Conservation (phyloP, 1,284 basidiomycete genomes). For the Coniferiporia sulphurascens region DNA sequence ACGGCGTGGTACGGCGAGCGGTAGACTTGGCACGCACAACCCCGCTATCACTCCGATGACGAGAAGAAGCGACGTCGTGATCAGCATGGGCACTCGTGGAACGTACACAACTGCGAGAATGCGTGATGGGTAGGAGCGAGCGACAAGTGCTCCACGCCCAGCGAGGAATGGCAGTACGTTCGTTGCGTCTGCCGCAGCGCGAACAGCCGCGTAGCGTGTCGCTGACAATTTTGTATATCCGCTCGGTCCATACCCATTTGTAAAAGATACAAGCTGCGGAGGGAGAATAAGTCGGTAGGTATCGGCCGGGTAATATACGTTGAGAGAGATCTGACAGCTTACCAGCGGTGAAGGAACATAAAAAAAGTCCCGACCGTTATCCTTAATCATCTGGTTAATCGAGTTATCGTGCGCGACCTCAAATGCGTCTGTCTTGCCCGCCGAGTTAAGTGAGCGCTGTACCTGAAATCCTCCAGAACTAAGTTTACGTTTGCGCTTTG, state of each 20-base stretch:
- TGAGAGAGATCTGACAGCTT: not conserved
- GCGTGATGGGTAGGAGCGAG: constrained; percentile 17
- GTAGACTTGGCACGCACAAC: constrained; percentile 1
- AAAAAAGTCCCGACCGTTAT: constrained; percentile 26
- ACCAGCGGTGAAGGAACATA: constrained; percentile 40
- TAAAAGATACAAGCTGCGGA: constrained; percentile 33
- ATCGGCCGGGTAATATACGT: not conserved
- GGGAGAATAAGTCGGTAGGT: not conserved
- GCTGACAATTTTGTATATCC: constrained; percentile 36
- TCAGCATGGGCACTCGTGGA: not conserved
- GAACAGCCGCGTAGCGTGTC: constrained; percentile 28
- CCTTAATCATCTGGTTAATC: constrained; percentile 4
- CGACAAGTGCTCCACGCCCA: constrained; percentile 32
- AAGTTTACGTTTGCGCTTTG: not conserved
- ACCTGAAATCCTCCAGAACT: not conserved
- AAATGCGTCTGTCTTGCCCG: constrained; percentile 1
- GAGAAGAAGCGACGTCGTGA: not conserved
- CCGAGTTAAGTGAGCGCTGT: constrained; percentile 6
- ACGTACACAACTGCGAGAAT: not conserved
- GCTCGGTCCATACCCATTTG: constrained; percentile 30
- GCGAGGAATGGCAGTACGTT: constrained; percentile 39
- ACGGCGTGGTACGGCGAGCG: constrained; percentile 5
- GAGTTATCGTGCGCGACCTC: constrained; percentile 4
- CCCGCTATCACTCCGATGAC: not conserved
- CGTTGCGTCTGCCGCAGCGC: constrained; percentile 33